Evolutionary conservation across 2,329 filamentous ascomycete genomes (phyloP).

Genomic region (Trichoderma sp.): DNA sequence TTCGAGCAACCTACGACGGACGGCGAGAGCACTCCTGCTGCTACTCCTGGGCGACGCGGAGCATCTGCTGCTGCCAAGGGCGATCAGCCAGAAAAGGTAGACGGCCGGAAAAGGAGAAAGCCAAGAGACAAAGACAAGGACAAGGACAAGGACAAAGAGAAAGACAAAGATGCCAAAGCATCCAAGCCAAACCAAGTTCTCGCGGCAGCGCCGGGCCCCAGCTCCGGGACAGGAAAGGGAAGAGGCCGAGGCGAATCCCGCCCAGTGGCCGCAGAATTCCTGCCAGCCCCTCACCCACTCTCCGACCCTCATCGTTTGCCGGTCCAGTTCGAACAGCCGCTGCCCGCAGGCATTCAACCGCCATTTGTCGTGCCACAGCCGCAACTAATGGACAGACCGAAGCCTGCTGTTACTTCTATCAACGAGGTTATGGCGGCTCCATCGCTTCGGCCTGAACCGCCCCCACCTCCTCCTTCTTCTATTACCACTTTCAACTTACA

Average conservation of each 20-base stretch:
- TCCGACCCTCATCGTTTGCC: conserved; percentile 48
- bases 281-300: conserved; percentile 42
- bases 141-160: conserved; percentile 29
- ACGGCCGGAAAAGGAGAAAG: conserved; percentile 47
- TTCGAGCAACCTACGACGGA: conserved; percentile 64
- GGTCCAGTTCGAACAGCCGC: conserved; percentile 50
- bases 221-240: conserved; percentile 44
- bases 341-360: conserved; percentile 47
- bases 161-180: conserved; percentile 38
- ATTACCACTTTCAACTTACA: conserved; percentile 57
- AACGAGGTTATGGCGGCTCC: conserved; percentile 61
- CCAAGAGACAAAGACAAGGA: conserved; percentile 46
- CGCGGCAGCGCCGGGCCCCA: conserved; percentile 50
- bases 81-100: conserved; percentile 52
- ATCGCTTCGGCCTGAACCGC: conserved; percentile 59
- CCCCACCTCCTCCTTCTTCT: conserved; percentile 51
- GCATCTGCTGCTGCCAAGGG: conserved; percentile 45
- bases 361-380: conserved; percentile 43
- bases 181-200: conserved; percentile 49
- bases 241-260: conserved; percentile 61
- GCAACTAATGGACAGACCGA: conserved; percentile 44
- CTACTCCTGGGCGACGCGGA: conserved; percentile 61
- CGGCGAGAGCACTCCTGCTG: conserved; percentile 62
- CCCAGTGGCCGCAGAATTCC: conserved; percentile 48
- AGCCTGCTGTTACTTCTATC: conserved; percentile 46